Conservation (phyloP, 2,329 filamentous ascomycete species). For the Rachicladosporium sp. region DNA sequence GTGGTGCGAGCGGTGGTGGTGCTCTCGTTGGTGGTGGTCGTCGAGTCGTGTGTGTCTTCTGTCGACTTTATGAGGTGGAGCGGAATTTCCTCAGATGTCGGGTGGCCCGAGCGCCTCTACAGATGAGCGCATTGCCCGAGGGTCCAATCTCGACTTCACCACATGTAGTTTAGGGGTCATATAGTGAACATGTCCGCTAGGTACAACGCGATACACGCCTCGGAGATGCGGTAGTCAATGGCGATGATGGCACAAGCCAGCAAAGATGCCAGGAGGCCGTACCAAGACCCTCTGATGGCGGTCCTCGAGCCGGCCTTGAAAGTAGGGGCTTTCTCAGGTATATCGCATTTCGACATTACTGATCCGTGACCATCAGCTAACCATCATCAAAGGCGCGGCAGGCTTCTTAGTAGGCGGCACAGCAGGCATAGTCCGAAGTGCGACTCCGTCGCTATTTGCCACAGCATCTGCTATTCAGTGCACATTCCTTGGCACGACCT, state of each 20-base stretch:
- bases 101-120: too few relatives aligned
- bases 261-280: slow-evolving; percentile 1
- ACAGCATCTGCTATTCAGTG: slow-evolving; percentile 65
- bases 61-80: too few relatives aligned
- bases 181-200: too few relatives aligned
- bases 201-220: too few relatives aligned
- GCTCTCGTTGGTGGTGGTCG: too few relatives aligned
- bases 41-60: too few relatives aligned
- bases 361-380: not conserved
- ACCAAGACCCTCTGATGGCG: slow-evolving; percentile 12
- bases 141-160: too few relatives aligned
- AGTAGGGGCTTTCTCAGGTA: slow-evolving; percentile 22
- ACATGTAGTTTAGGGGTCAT: too few relatives aligned
- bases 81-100: too few relatives aligned
- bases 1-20: too few relatives aligned
- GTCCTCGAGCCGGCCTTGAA: slow-evolving; percentile 20
- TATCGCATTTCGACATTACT: slow-evolving; percentile 5
- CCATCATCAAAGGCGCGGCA: slow-evolving; percentile 39
- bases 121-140: too few relatives aligned
- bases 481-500: slow-evolving; percentile 64
- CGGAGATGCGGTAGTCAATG: too few relatives aligned
- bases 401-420: slow-evolving; percentile 47
- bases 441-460: slow-evolving; percentile 57
- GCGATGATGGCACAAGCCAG: not conserved
- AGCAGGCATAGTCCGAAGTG: slow-evolving; percentile 46